Conservation (phyloP, 495 filamentous ascomycete genomes). For the Xylaria grammica region DNA sequence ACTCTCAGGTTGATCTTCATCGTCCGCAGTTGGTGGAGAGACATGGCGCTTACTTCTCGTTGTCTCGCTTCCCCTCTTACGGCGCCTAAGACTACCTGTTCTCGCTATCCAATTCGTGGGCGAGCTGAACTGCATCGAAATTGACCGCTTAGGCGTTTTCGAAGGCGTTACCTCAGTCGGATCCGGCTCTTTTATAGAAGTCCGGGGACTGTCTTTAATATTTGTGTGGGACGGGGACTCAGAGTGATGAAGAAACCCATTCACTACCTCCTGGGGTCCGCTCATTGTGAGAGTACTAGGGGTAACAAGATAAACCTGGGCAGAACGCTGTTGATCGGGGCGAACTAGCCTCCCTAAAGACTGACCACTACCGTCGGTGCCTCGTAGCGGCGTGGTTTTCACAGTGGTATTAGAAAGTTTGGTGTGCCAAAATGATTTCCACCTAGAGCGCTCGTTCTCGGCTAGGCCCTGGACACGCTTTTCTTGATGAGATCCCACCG, state of each 20-base stretch:
- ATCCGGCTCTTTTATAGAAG: constrained; percentile 28
- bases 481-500: constrained; percentile 22
- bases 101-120: constrained; percentile 55
- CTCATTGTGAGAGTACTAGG: constrained; percentile 29
- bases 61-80: constrained; percentile 48
- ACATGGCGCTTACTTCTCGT: constrained; percentile 49
- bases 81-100: constrained; percentile 53
- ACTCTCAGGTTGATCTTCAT: constrained; percentile 9
- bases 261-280: constrained; percentile 9
- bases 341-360: constrained; percentile 29
- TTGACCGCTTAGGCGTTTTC: constrained; percentile 50
- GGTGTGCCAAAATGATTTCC: constrained; percentile 56
- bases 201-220: constrained; percentile 27
- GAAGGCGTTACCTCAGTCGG: constrained; percentile 41
- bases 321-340: constrained; percentile 25
- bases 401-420: constrained; percentile 23
- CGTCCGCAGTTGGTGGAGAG: constrained; percentile 45
- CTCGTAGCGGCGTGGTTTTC: constrained; percentile 27
- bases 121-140: constrained; percentile 61
- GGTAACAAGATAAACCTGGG: constrained; percentile 31
- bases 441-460: constrained; percentile 34
- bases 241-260: constrained; percentile 12
- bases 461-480: constrained; percentile 17
- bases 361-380: constrained; percentile 20
- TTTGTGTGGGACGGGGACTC: constrained; percentile 16